Base-by-base conservation (phyloP, 1,284 basidiomycete genomes). In the Stereum hirsutum region DNA sequence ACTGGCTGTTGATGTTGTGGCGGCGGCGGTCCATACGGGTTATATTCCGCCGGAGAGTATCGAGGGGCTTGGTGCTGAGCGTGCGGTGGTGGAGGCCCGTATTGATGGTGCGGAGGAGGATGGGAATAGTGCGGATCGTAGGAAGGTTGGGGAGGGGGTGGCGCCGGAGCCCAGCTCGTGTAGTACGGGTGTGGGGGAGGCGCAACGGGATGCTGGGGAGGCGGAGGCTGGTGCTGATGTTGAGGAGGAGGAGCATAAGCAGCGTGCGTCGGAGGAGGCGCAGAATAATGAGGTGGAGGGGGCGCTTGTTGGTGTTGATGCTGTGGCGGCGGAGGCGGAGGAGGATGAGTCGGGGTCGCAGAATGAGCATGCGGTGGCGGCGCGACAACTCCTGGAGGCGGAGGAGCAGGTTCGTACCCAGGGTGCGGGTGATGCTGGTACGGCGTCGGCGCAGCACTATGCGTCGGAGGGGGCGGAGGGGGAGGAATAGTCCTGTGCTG, bases 101-200 rank as follows among this genome's bases (percentile, higher is more conserved):
- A 49, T 23, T 47, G 50, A 23, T 52, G 51, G 7, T 52, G 50
- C 23, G 43, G 51, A 24, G 44, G 46, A 6, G 34, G 60, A 25
- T 59, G 57, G 24, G 52, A 52, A 14, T 53, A 49, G 11, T 52
- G 46, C 12, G 41, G 37, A 2, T 36, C n/a, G n/a, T n/a, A n/a
- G n/a, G n/a, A 41, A 6, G 44, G 58, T 20, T 57, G 61, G 6
- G 27, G 50, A 26, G 48, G 53, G 33, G 55, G 46, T 8, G 41
- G 49, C n/a, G 45, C 20, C 45, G 53, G 40, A 44, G 45, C 10
- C 52, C 52, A 42, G 10, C 54, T 53, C 27, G 43, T 37, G n/a
- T 54, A 46, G 19, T 57, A 57, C n/a, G 57, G 51, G 30, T 57
- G 56, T 28, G 58, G 54, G 21, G 56, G 52, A n/a, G 41, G 52